Percentiles rank a stretch among this genome's conserved stretches.
Conservation (phyloP, 2,329 filamentous ascomycete species). For the Chrysosporium keratinophilum region DNA sequence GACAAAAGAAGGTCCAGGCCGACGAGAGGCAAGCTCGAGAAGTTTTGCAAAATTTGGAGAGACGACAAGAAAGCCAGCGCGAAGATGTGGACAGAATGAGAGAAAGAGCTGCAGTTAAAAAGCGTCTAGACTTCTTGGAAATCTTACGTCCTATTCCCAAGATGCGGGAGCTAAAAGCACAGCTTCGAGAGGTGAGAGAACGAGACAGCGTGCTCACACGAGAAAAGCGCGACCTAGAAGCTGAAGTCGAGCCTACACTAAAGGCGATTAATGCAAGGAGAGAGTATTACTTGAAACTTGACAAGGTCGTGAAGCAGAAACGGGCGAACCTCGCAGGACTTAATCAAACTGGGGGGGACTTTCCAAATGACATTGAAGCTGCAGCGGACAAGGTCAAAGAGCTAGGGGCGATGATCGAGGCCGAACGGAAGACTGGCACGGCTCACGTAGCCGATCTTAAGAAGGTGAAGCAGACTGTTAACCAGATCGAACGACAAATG, state of each 20-base stretch:
- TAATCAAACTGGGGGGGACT: conserved; percentile 40
- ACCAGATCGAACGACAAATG: conserved; percentile 51
- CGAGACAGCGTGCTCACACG: conserved; percentile 45
- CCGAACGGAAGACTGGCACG: conserved; percentile 43
- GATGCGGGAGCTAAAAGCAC: conserved; percentile 48
- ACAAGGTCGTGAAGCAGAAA: conserved; percentile 46
- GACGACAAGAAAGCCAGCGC: conserved; percentile 62
- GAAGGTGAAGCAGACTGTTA: conserved; percentile 48
- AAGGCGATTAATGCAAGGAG: conserved; percentile 60
- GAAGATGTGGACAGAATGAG: conserved; percentile 73
- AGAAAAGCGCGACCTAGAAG: conserved; percentile 51
- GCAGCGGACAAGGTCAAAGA: conserved; percentile 30
- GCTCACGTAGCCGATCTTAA: conserved; percentile 45
- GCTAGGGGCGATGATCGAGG: conserved; percentile 35
- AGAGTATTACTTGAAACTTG: conserved; percentile 49
- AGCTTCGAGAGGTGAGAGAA: conserved; percentile 45
- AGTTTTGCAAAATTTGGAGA: conserved; percentile 56
- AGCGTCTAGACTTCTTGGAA: conserved; percentile 55
- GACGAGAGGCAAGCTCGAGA: conserved; percentile 52
- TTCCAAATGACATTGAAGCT: conserved; percentile 35
- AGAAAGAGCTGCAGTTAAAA: conserved; percentile 60
- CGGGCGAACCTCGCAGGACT: conserved; percentile 45
- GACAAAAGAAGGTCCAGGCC: conserved; percentile 55
- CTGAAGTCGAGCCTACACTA: conserved; percentile 56
- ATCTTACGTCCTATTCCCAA: conserved; percentile 55